Conservation (phyloP, 2,329 filamentous ascomycete genomes). For the Fusarium poae region DNA sequence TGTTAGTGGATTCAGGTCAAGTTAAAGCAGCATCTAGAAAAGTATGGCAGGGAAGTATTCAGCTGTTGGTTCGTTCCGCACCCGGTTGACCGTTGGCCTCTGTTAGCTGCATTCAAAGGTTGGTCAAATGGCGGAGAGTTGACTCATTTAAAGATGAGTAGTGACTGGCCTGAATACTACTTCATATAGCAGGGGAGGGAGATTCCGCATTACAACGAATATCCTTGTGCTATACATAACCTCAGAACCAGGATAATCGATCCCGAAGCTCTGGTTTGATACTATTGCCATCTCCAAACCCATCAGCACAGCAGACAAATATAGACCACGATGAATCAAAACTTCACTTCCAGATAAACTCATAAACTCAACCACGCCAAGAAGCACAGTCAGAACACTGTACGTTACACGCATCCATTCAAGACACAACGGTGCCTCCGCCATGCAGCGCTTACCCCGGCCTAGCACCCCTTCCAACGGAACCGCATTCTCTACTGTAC, state of each 20-base stretch:
- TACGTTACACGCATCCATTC: conserved; percentile 32
- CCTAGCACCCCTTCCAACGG: conserved; percentile 21
- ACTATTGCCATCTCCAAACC: not conserved
- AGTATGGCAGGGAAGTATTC: conserved; percentile 4
- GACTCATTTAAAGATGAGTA: conserved; percentile 15
- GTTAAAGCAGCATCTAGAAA: not conserved
- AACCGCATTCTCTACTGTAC: not conserved
- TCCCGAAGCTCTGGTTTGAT: not conserved
- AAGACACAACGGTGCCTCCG: conserved; percentile 34
- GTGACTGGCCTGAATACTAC: not conserved
- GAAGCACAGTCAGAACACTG: conserved; percentile 33
- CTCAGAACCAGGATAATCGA: not conserved
- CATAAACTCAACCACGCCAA: conserved; percentile 12
- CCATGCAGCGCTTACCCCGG: conserved; percentile 47
- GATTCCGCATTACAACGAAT: conserved; percentile 9
- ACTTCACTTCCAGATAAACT: conserved; percentile 8
- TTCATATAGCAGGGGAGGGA: not conserved
- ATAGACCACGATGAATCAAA: not conserved
- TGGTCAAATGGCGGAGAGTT: not conserved
- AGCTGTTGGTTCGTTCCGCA: conserved; percentile 8
- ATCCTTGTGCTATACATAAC: not conserved
- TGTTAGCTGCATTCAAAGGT: conserved; percentile 5
- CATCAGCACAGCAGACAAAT: not conserved
- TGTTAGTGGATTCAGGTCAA: conserved; percentile 11
- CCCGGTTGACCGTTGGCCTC: not conserved